Percentiles rank a stretch among this genome's conserved stretches.
phyloP scores from a whole-genome alignment of 106 monocot genomes.

The Apostasia ramifera region DNA sequence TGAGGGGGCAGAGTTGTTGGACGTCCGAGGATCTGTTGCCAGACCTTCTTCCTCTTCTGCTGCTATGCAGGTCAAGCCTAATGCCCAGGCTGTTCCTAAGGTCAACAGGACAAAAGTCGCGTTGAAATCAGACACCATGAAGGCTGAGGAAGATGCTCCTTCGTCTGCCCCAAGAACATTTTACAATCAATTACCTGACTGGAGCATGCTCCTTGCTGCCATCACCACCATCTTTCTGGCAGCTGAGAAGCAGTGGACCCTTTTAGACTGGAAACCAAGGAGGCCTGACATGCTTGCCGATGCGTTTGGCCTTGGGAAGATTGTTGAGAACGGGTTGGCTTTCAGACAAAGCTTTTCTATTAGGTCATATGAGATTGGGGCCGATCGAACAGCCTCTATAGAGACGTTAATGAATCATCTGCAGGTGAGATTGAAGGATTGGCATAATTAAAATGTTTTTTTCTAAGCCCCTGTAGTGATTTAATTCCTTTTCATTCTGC shows the following conservation, averaged over 20 bases:
- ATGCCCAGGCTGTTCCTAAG: constrained; percentile 55
- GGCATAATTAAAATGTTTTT: neutral
- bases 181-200: constrained; percentile 88
- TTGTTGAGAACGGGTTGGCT: constrained; percentile 35
- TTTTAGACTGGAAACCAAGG: constrained; percentile 77
- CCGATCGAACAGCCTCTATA: constrained; percentile 88
- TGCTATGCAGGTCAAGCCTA: constrained; percentile 37
- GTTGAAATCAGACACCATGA: constrained; percentile 29
- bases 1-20: constrained; percentile 22
- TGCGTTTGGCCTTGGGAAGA: constrained; percentile 37
- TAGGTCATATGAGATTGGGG: constrained; percentile 67
- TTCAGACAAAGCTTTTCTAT: constrained; percentile 61
- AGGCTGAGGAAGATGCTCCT: constrained; percentile 24
- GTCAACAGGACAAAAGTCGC: constrained; percentile 30
- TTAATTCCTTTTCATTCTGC: constrained; percentile 4
- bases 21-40: constrained; percentile 24
- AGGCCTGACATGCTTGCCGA: constrained; percentile 82
- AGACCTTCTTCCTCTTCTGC: constrained; percentile 32
- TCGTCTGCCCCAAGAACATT: constrained; percentile 56
- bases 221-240: constrained; percentile 83
- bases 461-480: neutral
- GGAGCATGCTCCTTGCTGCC: constrained; percentile 85
- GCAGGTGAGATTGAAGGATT: constrained; percentile 37
- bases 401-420: constrained; percentile 96
- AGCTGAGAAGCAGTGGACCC: constrained; percentile 84